These are phyloP conservation scores for Eucalyptus coolabah DNA, from an alignment of 345 rosid genomes.

Conservation along the genomic window DNA sequence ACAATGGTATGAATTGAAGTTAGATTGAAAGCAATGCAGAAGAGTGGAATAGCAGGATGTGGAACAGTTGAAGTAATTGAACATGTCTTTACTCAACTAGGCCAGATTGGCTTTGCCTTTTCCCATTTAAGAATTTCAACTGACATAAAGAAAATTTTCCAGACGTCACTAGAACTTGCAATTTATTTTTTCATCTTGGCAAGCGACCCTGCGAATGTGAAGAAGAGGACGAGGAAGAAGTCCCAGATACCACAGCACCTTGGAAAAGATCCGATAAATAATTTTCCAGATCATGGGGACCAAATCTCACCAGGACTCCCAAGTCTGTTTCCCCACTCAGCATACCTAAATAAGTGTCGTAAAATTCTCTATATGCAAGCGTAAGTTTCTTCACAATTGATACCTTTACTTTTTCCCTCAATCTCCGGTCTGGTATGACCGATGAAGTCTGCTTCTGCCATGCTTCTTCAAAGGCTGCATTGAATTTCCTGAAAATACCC, in stretches of 20 bases:
- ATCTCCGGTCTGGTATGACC: conserved; percentile 40
- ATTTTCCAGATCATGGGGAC: conserved; percentile 55
- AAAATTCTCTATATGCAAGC: conserved; percentile 49
- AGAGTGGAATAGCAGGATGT: not conserved
- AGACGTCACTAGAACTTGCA: not conserved
- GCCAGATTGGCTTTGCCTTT: not conserved
- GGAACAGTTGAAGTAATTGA: not conserved
- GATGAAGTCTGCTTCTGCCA: conserved; percentile 48
- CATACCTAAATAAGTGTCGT: conserved; percentile 11
- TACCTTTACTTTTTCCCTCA: conserved; percentile 52
- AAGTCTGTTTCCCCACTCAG: conserved; percentile 18
- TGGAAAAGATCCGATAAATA: conserved; percentile 66
- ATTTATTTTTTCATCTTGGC: not conserved
- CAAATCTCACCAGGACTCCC: conserved; percentile 23
- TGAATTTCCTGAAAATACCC: conserved; percentile 44
- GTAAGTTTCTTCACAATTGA: conserved; percentile 52
- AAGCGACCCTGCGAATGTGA: not conserved
- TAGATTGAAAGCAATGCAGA: not conserved
- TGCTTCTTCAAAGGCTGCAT: conserved; percentile 60
- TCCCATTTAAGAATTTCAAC: not conserved
- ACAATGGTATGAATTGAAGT: not conserved
- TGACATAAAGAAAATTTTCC: not conserved
- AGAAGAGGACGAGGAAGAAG: conserved; percentile 5
- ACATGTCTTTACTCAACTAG: not conserved
- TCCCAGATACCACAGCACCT: conserved; percentile 19